phyloP scores from a whole-genome alignment of 352 stramenopile species.

The Globisporangium echinulatum region DNA sequence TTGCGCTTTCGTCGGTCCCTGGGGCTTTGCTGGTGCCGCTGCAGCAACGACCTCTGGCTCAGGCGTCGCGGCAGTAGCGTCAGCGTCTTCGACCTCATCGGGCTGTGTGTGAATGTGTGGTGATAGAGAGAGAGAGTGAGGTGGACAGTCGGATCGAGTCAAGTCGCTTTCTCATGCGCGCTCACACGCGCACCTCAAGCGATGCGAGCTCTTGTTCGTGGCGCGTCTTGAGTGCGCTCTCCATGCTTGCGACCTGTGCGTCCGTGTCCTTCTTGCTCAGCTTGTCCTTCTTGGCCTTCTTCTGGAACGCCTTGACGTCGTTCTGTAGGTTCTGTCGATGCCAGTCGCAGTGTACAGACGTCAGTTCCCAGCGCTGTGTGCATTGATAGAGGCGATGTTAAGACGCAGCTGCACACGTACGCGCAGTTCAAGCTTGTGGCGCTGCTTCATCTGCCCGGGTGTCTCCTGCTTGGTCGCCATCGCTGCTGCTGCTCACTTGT shows the following conservation, averaged over 20 bases:
- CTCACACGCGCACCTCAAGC: constrained; percentile 17
- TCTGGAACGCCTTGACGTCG: constrained; percentile 73
- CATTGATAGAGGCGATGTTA: neutral
- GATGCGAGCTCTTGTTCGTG: constrained; percentile 45
- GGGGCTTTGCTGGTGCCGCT: constrained; percentile 13
- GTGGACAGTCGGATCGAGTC: neutral
- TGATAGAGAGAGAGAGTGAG: neutral
- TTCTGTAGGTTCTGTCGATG: constrained; percentile 57
- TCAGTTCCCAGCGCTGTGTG: neutral
- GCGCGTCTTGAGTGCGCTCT: constrained; percentile 41
- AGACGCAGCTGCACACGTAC: constrained; percentile 24
- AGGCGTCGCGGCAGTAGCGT: constrained; percentile 1
- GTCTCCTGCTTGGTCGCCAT: constrained; percentile 65
- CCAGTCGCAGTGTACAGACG: neutral
- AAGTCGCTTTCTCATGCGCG: no score
- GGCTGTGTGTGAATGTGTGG: neutral
- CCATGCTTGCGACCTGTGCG: constrained; percentile 45
- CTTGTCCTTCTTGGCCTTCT: constrained; percentile 84
- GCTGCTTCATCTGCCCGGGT: constrained; percentile 75
- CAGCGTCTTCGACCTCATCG: constrained; percentile 12
- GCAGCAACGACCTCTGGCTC: constrained; percentile 3
- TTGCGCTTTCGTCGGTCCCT: constrained; percentile 61
- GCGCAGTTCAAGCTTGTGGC: constrained; percentile 80
- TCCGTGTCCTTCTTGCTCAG: constrained; percentile 73
- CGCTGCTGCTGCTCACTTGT: neutral